Base-by-base conservation (phyloP, 768 basidiomycete species). In the Phaeotremella skinneri region DNA sequence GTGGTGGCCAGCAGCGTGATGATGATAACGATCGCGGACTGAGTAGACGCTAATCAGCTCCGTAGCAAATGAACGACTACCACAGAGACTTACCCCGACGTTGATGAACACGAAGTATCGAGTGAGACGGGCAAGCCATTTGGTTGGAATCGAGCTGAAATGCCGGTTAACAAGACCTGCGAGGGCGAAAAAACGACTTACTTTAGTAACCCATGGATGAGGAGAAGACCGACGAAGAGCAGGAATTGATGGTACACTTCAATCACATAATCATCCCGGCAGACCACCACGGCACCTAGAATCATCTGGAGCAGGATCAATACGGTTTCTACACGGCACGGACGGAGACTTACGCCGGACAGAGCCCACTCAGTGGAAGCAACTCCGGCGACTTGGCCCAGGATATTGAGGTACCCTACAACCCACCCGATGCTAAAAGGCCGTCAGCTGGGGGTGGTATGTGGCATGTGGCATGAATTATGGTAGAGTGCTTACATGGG, bases 331-430 rank as follows among this genome's bases (percentile, higher is more conserved):
- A n/a, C 11, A 39, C 5, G 20, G 9, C 23, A 32, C 27, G 16
- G 23, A 23, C 39, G 1, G 21, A 25, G 26, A 55, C 60, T 57
- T 26, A 62, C 49, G 27, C 54, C 62, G 41, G 66, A 56, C n/a
- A 64, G 30, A 26, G 89, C 89, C 69, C 89, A 91, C 74, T 91
- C 89, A 0, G 89, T 91, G 1, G 88, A 90, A 5, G 90, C 87
- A 49, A 91, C 80, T 27, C 90, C 90, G 13, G 90, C 89, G 56
- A 90, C 84, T 49, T 67, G 66, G 26, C 63, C 67, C 21, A 73
- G 52, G 25, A 69, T 41, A 45, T 69, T 68, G 21, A 64, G 71
- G 74, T 78, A 79, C 45, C 76, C 78, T 34, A 77, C 73, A 13
- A 77, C 57, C 73, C 79, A 80, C 16, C 78, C 77, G 42, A 76